Base-by-base conservation (phyloP, 352 stramenopile species). In the Phytopythium aichiense region DNA sequence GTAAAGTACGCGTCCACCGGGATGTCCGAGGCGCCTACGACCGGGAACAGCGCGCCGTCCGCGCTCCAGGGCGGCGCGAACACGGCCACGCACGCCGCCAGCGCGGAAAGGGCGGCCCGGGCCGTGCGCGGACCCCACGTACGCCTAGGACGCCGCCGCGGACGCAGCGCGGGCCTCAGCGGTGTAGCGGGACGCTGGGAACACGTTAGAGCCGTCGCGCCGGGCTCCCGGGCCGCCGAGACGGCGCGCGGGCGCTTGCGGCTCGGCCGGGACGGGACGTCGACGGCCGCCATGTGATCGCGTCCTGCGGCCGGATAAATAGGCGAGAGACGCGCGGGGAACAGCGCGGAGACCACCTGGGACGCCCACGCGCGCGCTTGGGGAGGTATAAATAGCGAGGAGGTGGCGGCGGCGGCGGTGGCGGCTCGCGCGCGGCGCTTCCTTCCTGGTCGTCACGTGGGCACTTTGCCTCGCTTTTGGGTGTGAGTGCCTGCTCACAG, bases 1-100 rank as follows among this genome's bases (percentile, higher is more conserved):
- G 65, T 58, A 59, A 87, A 91, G 42, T 68, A 68, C 40, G 52
- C 62, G 45, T 81, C 72, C 18, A 83, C 61, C 1, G 78, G 74
- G 16, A 88, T 73, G 56, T 79, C 66, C n/a, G 64, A 35, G 15
- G 48, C 50, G 7, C 12, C 50, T 12, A 42, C 55, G 4, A 22
- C 20, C 9, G 43, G 46, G 1, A 61, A 42, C 56, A 66, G 58
- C 35, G 59, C 40, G 7, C 42, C 42, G 4, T 7, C 5, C 1
- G 18, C 15, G 42, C 42, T 49, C 45, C 45, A 51, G n/a, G 45
- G 45, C n/a, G 45, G 45, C 45, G 45, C 45, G 9, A 51, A 31
- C 45, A 31, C 45, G 9, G 25, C 45, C 7, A 22, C 45, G 22
- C 45, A 51, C 45, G 45, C 45, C n/a, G 13, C 45, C 2, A 23